Conservation (phyloP, 192 early-diverging fungal genomes). For the Piromyces finnis region DNA sequence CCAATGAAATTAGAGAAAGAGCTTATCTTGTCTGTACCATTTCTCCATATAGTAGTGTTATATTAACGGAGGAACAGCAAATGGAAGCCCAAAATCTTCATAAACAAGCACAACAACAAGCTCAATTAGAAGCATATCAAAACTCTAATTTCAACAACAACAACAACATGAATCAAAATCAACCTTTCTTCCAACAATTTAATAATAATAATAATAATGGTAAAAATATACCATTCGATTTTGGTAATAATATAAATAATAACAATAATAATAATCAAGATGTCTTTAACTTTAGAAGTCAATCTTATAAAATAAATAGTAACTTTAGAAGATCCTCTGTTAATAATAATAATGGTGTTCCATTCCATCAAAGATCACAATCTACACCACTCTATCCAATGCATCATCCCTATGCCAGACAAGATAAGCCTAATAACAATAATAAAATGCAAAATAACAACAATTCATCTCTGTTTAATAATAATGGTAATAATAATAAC, state of each 20-base stretch:
- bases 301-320: neutral
- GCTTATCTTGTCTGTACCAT: neutral
- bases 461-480: no score
- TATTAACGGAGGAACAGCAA: neutral
- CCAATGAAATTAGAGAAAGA: neutral
- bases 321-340: neutral
- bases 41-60: neutral
- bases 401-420: neutral
- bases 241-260: neutral
- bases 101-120: neutral
- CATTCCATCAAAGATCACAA: neutral
- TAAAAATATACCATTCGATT: neutral
- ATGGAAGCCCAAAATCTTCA: neutral
- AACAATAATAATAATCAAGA: neutral
- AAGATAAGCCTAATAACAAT: neutral
- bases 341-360: neutral
- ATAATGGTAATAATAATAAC: neutral
- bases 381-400: neutral
- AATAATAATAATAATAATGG: neutral
- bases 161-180: neutral
- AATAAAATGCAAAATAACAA: neutral
- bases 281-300: neutral
- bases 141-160: no score
- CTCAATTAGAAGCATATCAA: neutral
- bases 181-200: neutral